A percentile compares a stretch with the other conserved stretches of the same genome.
Evolutionary conservation across 192 early-diverging fungal species (phyloP).

Genomic region (Backusella tuberculispora): DNA sequence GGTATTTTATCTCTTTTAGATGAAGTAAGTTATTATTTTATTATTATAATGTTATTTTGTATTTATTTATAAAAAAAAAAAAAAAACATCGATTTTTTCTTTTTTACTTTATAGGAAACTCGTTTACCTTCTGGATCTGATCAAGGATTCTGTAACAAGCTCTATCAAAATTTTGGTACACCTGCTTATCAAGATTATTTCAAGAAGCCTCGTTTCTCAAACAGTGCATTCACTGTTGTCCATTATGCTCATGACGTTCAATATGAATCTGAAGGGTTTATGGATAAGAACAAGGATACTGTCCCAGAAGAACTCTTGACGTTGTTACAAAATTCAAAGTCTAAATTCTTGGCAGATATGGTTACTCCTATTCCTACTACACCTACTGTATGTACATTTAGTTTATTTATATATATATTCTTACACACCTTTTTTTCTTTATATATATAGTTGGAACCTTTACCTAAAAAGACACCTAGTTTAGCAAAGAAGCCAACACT

Average conservation of each 20-base stretch:
- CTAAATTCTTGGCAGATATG: conserved; percentile 83
- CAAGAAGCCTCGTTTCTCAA: conserved; percentile 90
- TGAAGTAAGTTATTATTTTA: conserved; percentile 65
- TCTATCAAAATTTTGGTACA: conserved; percentile 81
- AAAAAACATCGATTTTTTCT: too few species aligned
- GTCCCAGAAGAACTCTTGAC: conserved; percentile 90
- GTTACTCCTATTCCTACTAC: conserved; percentile 60
- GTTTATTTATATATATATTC: neutral
- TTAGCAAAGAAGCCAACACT: conserved; percentile 24
- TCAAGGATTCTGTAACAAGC: conserved; percentile 81
- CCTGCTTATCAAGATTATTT: conserved; percentile 77
- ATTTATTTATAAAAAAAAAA: too few species aligned
- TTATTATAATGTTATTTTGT: neutral
- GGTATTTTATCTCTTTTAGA: conserved; percentile 95
- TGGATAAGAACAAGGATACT: conserved; percentile 99
- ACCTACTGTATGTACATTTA: conserved; percentile 40
- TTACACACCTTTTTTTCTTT: neutral
- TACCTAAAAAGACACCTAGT: conserved; percentile 1
- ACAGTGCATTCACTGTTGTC: conserved; percentile 83
- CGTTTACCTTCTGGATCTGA: conserved; percentile 90
- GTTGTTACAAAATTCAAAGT: conserved; percentile 75
- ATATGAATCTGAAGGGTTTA: conserved; percentile 97
- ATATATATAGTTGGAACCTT: neutral
- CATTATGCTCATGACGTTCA: conserved; percentile 96
- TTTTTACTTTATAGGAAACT: conserved; percentile 42